phyloP scores from a whole-genome alignment of 2,329 filamentous ascomycete genomes.

The Chaetomium sp. region DNA sequence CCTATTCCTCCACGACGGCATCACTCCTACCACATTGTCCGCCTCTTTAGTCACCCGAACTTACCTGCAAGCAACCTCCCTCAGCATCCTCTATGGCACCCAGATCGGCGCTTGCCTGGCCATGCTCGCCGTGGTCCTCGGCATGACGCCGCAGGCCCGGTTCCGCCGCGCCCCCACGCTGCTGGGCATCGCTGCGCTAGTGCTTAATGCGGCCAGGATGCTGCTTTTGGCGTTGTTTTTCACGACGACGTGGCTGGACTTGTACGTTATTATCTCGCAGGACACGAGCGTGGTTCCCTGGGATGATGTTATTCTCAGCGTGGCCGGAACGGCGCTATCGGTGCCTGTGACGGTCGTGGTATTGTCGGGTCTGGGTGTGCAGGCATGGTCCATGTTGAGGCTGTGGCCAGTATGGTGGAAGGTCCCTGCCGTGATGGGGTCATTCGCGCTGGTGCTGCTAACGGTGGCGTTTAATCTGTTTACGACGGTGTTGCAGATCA shows the following conservation, averaged over 20 bases:
- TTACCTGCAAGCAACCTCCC: conserved; percentile 30
- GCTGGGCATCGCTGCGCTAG: conserved; percentile 56
- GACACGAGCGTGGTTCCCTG: conserved; percentile 47
- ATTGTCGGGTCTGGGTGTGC: conserved; percentile 42
- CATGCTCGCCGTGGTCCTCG: conserved; percentile 58
- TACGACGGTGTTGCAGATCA: conserved; percentile 33
- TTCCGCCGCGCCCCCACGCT: conserved; percentile 57
- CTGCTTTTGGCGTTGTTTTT: conserved; percentile 53
- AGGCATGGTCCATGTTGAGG: conserved; percentile 47
- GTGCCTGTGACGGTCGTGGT: conserved; percentile 41
- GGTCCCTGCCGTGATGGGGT: conserved; percentile 25
- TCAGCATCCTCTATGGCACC: conserved; percentile 48
- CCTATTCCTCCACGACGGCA: conserved; percentile 30
- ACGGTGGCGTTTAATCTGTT: conserved; percentile 30
- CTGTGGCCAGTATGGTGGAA: conserved; percentile 39
- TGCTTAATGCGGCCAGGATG: conserved; percentile 54
- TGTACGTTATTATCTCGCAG: conserved; percentile 52
- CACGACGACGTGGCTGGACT: conserved; percentile 52
- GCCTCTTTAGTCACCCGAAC: conserved; percentile 30
- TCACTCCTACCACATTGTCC: conserved; percentile 29
- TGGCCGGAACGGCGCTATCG: conserved; percentile 36
- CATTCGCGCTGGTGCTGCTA: conserved; percentile 28
- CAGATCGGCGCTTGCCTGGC: conserved; percentile 64
- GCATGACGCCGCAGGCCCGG: conserved; percentile 61
- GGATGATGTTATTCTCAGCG: conserved; percentile 31